A percentile compares a stretch with the other conserved stretches of the same genome.
Conservation (phyloP, 805 yeast species). For the Yamadazyma nakazawae region DNA sequence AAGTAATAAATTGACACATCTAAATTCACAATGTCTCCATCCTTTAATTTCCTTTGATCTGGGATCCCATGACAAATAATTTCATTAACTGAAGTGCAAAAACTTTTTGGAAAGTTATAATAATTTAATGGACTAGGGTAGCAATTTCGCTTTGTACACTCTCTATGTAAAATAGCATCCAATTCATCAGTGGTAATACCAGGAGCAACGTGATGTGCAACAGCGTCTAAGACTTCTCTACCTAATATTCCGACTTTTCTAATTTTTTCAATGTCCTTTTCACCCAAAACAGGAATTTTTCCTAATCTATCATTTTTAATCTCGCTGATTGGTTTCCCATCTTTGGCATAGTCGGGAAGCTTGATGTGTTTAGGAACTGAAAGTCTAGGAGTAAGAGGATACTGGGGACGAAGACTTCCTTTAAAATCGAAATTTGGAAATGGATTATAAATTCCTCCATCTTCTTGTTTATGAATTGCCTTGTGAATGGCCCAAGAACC, state of each 20-base stretch:
- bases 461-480: constrained; percentile 59
- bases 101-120: constrained; percentile 86
- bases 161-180: constrained; percentile 82
- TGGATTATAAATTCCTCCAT: constrained; percentile 71
- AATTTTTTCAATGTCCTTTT: constrained; percentile 70
- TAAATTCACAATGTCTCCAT: constrained; percentile 91
- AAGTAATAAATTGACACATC: constrained; percentile 83
- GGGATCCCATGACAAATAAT: constrained; percentile 97
- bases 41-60: constrained; percentile 79
- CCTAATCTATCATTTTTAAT: constrained; percentile 65
- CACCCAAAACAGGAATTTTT: constrained; percentile 59
- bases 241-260: constrained; percentile 73
- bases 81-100: constrained; percentile 93
- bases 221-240: constrained; percentile 85
- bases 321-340: constrained; percentile 80
- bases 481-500: constrained; percentile 72
- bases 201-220: constrained; percentile 78
- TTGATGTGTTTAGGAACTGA: constrained; percentile 67
- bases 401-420: constrained; percentile 72
- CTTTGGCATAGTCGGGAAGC: constrained; percentile 77
- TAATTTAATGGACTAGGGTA: constrained; percentile 96
- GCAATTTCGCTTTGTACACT: constrained; percentile 81
- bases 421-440: constrained; percentile 75
- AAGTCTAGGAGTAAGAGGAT: constrained; percentile 77
- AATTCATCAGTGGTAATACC: constrained; percentile 93